A percentile compares a stretch with the other conserved stretches of the same genome.
These are phyloP conservation scores for Naganishia vaughanmartiniae DNA, from an alignment of 768 basidiomycete genomes.

Conservation along the genomic window DNA sequence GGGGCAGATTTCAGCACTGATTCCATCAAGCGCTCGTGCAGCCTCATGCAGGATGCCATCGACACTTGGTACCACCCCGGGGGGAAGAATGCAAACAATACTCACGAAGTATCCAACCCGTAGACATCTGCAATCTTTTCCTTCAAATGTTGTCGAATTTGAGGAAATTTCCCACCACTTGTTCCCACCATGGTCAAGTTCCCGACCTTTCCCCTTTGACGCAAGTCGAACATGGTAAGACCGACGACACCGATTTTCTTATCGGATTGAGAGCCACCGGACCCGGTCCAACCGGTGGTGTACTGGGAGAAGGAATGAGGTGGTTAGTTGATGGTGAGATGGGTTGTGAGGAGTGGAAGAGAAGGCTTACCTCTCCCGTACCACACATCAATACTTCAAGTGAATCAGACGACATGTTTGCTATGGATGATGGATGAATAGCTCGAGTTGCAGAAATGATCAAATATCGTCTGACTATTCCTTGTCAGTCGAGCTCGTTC, in stretches of 20 bases:
- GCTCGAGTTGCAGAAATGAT: no score
- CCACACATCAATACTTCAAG: slow-evolving; percentile 79
- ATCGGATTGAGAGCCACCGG: slow-evolving; percentile 90
- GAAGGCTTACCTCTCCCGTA: slow-evolving; percentile 56
- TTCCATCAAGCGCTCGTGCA: no score
- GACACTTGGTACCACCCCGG: no score
- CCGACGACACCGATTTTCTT: slow-evolving; percentile 87
- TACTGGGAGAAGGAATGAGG: slow-evolving; percentile 67
- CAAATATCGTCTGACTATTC: no score
- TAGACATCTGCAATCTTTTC: slow-evolving; percentile 80
- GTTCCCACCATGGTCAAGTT: slow-evolving; percentile 77
- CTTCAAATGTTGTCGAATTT: slow-evolving; percentile 72
- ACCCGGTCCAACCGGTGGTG: slow-evolving; percentile 88
- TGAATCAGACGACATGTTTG: slow-evolving; percentile 32
- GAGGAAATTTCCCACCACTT: slow-evolving; percentile 74
- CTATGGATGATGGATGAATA: background rate
- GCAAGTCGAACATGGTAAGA: slow-evolving; percentile 82
- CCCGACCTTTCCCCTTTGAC: slow-evolving; percentile 71
- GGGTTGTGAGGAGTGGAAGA: slow-evolving; percentile 37
- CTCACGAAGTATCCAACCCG: slow-evolving; percentile 80
- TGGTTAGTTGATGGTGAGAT: background rate
- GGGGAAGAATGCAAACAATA: slow-evolving; percentile 8
- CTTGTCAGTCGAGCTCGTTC: background rate
- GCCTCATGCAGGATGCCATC: no score
- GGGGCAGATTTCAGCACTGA: no score